These are phyloP conservation scores for Ascochyta lentis DNA, from an alignment of 2,329 filamentous ascomycete species.

Conservation along the genomic window DNA sequence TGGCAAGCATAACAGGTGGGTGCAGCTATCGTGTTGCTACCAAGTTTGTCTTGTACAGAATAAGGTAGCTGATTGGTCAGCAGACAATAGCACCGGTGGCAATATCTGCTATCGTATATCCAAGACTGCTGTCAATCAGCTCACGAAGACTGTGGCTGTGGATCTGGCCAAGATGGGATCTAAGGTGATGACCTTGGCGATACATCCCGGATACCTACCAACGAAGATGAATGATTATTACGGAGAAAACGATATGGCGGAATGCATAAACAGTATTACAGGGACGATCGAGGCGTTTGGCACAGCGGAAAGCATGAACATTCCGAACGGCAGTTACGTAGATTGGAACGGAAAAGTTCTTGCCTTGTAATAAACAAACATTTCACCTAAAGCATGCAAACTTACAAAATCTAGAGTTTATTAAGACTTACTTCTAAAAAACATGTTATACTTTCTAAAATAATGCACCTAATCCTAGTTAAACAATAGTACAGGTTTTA, in stretches of 20 bases:
- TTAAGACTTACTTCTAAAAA: too few relatives aligned
- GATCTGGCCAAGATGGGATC: neutral
- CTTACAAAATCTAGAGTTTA: neutral
- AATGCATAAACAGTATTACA: neutral
- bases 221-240: slow-evolving; percentile 7
- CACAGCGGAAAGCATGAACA: neutral
- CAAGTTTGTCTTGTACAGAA: neutral
- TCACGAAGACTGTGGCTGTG: neutral
- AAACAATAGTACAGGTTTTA: too few relatives aligned
- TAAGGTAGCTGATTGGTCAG: neutral
- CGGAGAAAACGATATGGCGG: neutral
- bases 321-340: slow-evolving; percentile 1
- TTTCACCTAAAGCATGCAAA: neutral
- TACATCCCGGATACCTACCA: slow-evolving; percentile 1
- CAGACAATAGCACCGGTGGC: neutral
- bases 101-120: slow-evolving; percentile 5
- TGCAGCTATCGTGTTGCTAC: neutral
- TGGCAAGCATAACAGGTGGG: slow-evolving; percentile 2
- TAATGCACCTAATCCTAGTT: too few relatives aligned
- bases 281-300: neutral
- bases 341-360: slow-evolving; percentile 1
- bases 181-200: neutral
- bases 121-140: slow-evolving; percentile 1
- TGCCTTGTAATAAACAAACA: neutral
- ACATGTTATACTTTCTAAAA: too few relatives aligned